Base-by-base conservation (phyloP, 2,329 filamentous ascomycete genomes). In the Botrytis deweyae region DNA sequence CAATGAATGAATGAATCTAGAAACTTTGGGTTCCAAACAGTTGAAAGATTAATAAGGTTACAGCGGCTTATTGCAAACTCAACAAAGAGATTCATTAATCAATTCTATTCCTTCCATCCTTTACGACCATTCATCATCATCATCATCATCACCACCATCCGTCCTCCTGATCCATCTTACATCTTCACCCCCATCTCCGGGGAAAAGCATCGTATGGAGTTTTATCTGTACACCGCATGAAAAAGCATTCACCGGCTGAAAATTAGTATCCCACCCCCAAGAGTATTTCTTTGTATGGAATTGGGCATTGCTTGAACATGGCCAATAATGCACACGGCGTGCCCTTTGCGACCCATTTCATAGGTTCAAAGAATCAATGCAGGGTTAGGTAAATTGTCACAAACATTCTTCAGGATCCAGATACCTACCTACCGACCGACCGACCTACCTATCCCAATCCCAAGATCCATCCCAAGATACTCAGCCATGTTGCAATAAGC, bases 401-500 rank as follows among this genome's bases (percentile, higher is more conserved):
- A 5, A 52, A 38, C 65, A 67, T 67, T 55, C 65, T 55, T 55
- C 22, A n/a, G 14, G 4, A 29, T 29, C 29, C 33, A 33, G 33
- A 33, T 33, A 33, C 33, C 33, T 33, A 33, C 33, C 33, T 33
- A 33, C 33, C 33, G 3, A 33, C 33, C 33, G 3, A 33, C 33
- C 3, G 0, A 33, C 33, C 33, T 4, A 33, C 33, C 33, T 33
- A 33, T 33, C 33, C 33, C 33, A 33, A 33, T 33, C 33, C 33
- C 33, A 33, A 33, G 33, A 33, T 33, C 33, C 33, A 25, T n/a
- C 8, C 46, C 10, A 36, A 36, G 18, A 16, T 18, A 12, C 44
- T 67, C 46, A 38, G 44, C 44, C 64, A 33, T 66, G 40, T n/a
- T 55, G 65, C 49, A n/a, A 68, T 42, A 14, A 68, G 46, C 46